A percentile compares a stretch with the other conserved stretches of the same genome.
These are phyloP conservation scores for Aureobasidium sp. DNA, from an alignment of 2,329 filamentous ascomycete species.

Conservation along the genomic window DNA sequence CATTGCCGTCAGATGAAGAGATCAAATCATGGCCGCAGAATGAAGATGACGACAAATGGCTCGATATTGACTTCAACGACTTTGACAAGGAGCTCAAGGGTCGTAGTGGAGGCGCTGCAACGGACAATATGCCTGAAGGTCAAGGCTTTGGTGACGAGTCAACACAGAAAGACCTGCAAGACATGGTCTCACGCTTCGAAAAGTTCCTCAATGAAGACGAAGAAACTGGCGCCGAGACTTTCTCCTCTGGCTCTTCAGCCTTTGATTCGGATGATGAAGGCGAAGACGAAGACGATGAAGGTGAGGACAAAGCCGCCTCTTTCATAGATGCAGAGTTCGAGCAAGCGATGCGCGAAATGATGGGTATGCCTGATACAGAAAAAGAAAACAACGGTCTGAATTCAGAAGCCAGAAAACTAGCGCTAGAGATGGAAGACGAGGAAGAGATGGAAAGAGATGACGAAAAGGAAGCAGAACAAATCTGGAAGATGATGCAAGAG, in stretches of 20 bases:
- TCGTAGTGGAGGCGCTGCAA: slow-evolving; percentile 28
- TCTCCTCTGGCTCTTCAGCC: slow-evolving; percentile 33
- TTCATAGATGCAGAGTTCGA: slow-evolving; percentile 82
- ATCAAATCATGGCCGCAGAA: slow-evolving; percentile 60
- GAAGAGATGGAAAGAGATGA: slow-evolving; percentile 39
- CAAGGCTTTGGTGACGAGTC: slow-evolving; percentile 52
- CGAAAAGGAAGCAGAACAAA: slow-evolving; percentile 53
- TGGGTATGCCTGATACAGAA: slow-evolving; percentile 53
- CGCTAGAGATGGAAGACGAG: slow-evolving; percentile 33
- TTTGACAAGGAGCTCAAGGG: slow-evolving; percentile 72
- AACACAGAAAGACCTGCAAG: slow-evolving; percentile 68
- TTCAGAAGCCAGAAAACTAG: slow-evolving; percentile 28
- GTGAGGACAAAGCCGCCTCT: slow-evolving; percentile 65
- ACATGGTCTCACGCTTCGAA: slow-evolving; percentile 92
- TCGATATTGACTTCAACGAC: slow-evolving; percentile 84
- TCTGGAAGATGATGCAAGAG: slow-evolving; percentile 62
- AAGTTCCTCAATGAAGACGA: slow-evolving; percentile 73
- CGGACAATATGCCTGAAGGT: slow-evolving; percentile 16
- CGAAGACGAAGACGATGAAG: slow-evolving; percentile 24
- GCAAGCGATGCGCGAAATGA: slow-evolving; percentile 85
- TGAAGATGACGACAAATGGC: slow-evolving; percentile 84
- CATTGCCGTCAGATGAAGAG: slow-evolving; percentile 64
- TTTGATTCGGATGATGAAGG: slow-evolving; percentile 24
- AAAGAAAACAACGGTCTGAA: slow-evolving; percentile 25
- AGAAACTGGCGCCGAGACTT: slow-evolving; percentile 61